phyloP scores from a whole-genome alignment of 441 rosid genomes.

The Brassica hybrid region DNA sequence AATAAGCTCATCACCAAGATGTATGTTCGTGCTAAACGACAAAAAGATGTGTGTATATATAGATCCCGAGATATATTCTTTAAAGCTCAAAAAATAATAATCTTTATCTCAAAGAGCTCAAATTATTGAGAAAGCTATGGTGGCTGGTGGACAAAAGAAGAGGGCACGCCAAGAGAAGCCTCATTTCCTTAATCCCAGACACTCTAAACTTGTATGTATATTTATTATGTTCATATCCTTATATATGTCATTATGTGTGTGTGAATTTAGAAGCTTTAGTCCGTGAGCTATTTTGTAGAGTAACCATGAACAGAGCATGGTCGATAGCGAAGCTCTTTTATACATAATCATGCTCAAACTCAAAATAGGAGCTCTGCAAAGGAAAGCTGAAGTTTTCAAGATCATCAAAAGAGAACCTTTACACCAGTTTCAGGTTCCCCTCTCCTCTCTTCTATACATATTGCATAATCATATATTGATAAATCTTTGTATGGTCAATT shows the following conservation, averaged over 20 bases:
- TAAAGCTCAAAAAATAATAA: slow-evolving; percentile 10
- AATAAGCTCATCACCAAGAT: slow-evolving; percentile 24
- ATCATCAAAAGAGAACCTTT: slow-evolving; percentile 47
- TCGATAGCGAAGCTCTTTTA: slow-evolving; percentile 49
- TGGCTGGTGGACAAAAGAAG: slow-evolving; percentile 58
- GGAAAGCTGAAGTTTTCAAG: slow-evolving; percentile 46
- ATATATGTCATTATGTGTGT: not conserved
- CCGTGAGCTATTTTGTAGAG: slow-evolving; percentile 22
- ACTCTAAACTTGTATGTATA: slow-evolving; percentile 58
- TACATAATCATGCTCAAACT: slow-evolving; percentile 58
- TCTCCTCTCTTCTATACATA: slow-evolving; percentile 5
- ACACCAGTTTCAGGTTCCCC: slow-evolving; percentile 52
- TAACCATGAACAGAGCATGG: slow-evolving; percentile 48
- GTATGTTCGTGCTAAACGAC: slow-evolving; percentile 30
- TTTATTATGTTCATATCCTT: not conserved
- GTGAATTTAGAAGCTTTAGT: not conserved
- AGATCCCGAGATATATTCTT: slow-evolving; percentile 27
- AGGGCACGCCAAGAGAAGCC: slow-evolving; percentile 52
- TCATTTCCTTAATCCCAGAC: slow-evolving; percentile 52
- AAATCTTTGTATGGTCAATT: not conserved
- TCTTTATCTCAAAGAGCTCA: slow-evolving; percentile 13
- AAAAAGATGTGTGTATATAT: slow-evolving; percentile 28
- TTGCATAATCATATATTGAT: not conserved
- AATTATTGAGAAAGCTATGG: slow-evolving; percentile 36
- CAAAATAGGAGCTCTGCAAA: slow-evolving; percentile 54